phyloP scores from a whole-genome alignment of 352 stramenopile genomes.

The Globisporangium perplexum region DNA sequence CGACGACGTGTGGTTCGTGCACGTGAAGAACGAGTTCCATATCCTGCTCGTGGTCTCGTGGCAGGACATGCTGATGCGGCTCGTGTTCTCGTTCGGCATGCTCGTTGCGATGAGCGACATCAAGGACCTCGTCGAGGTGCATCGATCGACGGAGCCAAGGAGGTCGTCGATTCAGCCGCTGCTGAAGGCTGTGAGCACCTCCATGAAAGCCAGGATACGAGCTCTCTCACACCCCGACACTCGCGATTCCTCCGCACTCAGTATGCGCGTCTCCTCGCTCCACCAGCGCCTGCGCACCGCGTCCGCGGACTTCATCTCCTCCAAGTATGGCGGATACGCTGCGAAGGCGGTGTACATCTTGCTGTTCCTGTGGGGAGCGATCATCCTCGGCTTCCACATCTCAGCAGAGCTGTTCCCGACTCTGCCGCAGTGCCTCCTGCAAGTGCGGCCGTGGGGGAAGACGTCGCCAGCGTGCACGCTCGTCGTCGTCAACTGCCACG shows the following conservation, averaged over 20 bases:
- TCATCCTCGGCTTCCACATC: conserved; percentile 19
- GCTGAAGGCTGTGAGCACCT: not conserved
- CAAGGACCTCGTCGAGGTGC: conserved; percentile 18
- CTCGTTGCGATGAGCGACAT: conserved; percentile 23
- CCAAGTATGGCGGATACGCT: not conserved
- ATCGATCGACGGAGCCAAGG: not conserved
- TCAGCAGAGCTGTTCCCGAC: conserved; percentile 1
- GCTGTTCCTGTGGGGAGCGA: conserved; percentile 18
- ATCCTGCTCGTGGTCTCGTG: conserved; percentile 27
- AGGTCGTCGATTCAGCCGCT: not conserved
- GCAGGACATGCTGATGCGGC: conserved; percentile 20
- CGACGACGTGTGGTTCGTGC: conserved; percentile 22
- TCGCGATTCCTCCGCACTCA: not conserved
- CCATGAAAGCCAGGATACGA: too few relatives aligned
- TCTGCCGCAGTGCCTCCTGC: conserved; percentile 16
- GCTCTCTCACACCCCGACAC: not conserved
- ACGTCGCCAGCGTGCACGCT: conserved; percentile 19
- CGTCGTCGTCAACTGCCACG: conserved; percentile 19
- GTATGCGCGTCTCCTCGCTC: not conserved
- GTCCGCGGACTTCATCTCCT: not conserved
- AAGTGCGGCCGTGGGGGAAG: conserved; percentile 23
- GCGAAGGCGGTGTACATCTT: not conserved
- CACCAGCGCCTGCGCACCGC: not conserved
- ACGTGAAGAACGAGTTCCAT: conserved; percentile 18
- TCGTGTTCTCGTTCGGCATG: conserved; percentile 34